Conservation (phyloP, 805 yeast species). For the Spathaspora gorwiae region DNA sequence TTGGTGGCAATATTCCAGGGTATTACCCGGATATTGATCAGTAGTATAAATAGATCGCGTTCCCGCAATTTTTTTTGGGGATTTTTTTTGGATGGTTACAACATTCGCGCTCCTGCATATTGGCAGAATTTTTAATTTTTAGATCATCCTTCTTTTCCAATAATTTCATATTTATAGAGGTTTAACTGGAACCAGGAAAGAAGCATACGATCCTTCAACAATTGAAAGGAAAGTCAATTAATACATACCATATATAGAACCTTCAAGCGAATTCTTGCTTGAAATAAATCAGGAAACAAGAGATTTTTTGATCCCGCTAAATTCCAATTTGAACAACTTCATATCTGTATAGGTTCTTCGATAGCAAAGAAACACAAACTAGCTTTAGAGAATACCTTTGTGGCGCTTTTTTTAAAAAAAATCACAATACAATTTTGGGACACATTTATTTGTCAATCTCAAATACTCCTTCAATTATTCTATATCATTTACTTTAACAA, state of each 20-base stretch:
- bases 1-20: no score
- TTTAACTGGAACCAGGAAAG: no score
- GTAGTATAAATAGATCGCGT: slow-evolving; percentile 14
- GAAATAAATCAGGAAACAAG: no score
- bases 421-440: slow-evolving; percentile 18
- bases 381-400: background rate
- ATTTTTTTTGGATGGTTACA: background rate
- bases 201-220: no score
- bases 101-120: background rate
- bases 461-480: slow-evolving; percentile 1
- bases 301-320: no score
- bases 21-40: slow-evolving; percentile 17
- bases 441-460: slow-evolving; percentile 42
- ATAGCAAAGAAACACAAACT: background rate
- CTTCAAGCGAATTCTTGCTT: no score
- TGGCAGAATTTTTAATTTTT: no score
- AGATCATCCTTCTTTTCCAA: no score
- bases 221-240: no score
- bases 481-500: background rate
- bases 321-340: no score
- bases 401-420: background rate
- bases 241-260: no score
- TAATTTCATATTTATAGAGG: no score
- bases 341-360: background rate
- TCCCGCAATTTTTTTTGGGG: slow-evolving; percentile 6